Conservation (phyloP, 768 basidiomycete species). For the Epithele typhae region DNA sequence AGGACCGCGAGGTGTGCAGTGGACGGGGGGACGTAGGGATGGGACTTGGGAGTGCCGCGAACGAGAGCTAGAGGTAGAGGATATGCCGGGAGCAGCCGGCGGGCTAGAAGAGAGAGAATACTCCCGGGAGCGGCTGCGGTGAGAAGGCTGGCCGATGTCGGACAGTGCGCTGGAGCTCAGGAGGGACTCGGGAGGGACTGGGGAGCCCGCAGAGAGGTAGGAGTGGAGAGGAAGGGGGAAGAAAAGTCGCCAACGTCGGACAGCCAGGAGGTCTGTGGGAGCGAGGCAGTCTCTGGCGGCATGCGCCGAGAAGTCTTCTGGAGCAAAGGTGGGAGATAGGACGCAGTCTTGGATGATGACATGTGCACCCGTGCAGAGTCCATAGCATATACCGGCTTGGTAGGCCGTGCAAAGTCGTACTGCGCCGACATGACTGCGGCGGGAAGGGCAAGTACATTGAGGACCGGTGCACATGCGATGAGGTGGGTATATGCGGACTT, state of each 20-base stretch:
- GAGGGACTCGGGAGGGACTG: conserved; percentile 3
- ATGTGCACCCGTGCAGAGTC: conserved; percentile 6
- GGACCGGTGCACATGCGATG: neutral
- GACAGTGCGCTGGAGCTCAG: conserved; percentile 9
- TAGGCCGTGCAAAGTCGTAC: conserved; percentile 13
- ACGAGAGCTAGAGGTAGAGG: conserved; percentile 2
- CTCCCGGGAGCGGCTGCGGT: conserved; percentile 11
- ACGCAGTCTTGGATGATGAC: conserved; percentile 2
- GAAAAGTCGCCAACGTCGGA: conserved; percentile 7
- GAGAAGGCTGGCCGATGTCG: conserved; percentile 5
- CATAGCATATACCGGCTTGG: conserved; percentile 6
- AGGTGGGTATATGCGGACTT: too few species aligned
- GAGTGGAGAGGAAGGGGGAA: neutral
- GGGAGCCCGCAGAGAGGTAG: conserved; percentile 5
- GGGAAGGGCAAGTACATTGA: too few species aligned
- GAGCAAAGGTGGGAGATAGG: neutral
- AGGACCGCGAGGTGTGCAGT: conserved; percentile 7
- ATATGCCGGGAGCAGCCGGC: neutral
- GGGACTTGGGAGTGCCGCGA: conserved; percentile 10
- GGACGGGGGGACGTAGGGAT: conserved; percentile 1
- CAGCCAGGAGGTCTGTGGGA: conserved; percentile 9
- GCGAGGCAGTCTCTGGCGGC: conserved; percentile 7
- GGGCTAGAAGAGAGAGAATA: conserved; percentile 4
- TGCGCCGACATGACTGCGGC: conserved; percentile 13
- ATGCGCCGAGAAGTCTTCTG: conserved; percentile 3